Base-by-base conservation (phyloP, 352 stramenopile genomes). In the Hyaloperonospora brassicae region DNA sequence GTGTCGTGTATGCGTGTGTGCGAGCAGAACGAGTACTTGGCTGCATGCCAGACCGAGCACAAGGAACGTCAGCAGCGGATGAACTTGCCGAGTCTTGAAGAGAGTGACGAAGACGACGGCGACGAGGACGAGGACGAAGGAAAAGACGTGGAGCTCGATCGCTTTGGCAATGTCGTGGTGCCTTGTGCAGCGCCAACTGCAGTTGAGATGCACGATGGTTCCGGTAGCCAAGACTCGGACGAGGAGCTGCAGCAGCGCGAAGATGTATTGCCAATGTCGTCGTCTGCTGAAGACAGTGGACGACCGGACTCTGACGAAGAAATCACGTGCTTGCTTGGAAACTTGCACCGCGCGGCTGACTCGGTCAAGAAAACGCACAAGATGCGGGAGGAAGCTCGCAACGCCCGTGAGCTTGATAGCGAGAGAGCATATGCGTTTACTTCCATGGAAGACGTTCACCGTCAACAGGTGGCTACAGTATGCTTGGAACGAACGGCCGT, bases 391-490 rank as follows among this genome's bases (percentile, higher is more conserved):
- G 59, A 70, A 35, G 62, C 76, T 17, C 72, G 65, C 22, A 35
- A 47, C 6, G 43, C 35, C 1, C 51, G 66, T 27, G 69, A 47
- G 9, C 35, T 57, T 9, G 61, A 65, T 11, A 57, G 30, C 31
- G 65, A 61, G 1, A 63, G 59, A 22, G 42, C 58, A 9, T 86
- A 82, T 46, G 64, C 76, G 2, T 76, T 75, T 47, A 66, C 74
- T 10, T 87, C 79, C 12, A 92, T 92, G 81, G 73, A 80, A 40
- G 77, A 88, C 47, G 72, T 88, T 31, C 59, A 75, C 31, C 62
- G 61, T 1, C 75, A 85, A 54, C 60, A 87, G 49, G 52, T 87
- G 30, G 73, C 75, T 25, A 83, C 73, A 22, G 79, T 83, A n/a
- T 79, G 68, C 45, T 70, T 87, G 17, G 79, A 92, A 55, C 70